phyloP scores from a whole-genome alignment of 1,284 basidiomycete species.

The Puccinia brachypodii region DNA sequence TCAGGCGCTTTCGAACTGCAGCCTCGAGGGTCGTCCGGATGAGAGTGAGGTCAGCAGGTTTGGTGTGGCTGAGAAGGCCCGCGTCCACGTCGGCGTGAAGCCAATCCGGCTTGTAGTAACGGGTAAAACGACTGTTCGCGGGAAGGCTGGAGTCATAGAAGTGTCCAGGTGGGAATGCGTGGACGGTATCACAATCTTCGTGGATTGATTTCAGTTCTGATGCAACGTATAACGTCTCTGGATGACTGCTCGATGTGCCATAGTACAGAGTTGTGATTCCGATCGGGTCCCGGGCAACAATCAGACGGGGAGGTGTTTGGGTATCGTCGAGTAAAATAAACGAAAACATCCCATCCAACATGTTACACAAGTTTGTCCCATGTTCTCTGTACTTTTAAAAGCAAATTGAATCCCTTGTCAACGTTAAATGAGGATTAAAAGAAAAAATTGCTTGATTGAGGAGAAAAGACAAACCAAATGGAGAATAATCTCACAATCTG shows the following conservation, averaged over 20 bases:
- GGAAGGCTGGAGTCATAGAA: conserved; percentile 73
- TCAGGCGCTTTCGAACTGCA: conserved; percentile 90
- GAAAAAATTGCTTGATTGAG: neutral
- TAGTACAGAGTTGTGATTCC: conserved; percentile 98
- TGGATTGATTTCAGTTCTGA: conserved; percentile 93
- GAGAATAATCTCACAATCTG: conserved; percentile 97
- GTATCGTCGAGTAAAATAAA: conserved; percentile 95
- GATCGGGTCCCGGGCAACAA: conserved; percentile 95
- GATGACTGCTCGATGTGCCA: conserved; percentile 81
- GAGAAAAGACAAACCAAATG: conserved; percentile 67
- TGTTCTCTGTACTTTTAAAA: conserved; percentile 73
- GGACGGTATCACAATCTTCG: conserved; percentile 91
- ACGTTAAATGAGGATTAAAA: neutral
- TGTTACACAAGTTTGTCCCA: conserved; percentile 71
- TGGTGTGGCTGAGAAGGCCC: conserved; percentile 65
- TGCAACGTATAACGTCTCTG: conserved; percentile 85
- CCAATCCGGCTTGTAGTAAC: conserved; percentile 85
- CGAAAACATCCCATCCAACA: conserved; percentile 98
- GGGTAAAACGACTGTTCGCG: conserved; percentile 68
- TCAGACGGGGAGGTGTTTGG: conserved; percentile 80
- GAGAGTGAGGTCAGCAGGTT: conserved; percentile 68
- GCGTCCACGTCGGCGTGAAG: conserved; percentile 72
- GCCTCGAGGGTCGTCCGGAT: conserved; percentile 82
- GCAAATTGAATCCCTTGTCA: neutral
- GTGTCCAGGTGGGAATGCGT: conserved; percentile 96